These are phyloP conservation scores for Aspergillus fructus DNA, from an alignment of 2,329 filamentous ascomycete genomes.

Conservation along the genomic window DNA sequence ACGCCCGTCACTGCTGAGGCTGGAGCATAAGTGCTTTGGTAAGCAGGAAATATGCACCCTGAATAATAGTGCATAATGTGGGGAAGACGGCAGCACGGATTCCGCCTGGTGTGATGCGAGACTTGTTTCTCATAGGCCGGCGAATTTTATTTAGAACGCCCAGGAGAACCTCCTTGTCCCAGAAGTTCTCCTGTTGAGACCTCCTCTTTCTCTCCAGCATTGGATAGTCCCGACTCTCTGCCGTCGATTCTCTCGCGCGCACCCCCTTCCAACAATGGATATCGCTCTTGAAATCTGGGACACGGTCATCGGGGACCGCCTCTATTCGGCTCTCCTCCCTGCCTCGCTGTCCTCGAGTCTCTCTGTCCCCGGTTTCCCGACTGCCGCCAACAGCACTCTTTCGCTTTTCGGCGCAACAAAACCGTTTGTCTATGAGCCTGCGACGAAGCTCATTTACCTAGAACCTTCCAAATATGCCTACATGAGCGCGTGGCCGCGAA, in stretches of 20 bases:
- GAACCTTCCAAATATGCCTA: constrained; percentile 75
- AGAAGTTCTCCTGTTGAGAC: neutral
- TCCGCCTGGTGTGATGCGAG: constrained; percentile 36
- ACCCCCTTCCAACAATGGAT: constrained; percentile 64
- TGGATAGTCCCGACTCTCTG: neutral
- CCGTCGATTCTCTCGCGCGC: neutral
- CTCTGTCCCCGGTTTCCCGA: constrained; percentile 49
- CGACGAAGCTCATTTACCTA: constrained; percentile 68
- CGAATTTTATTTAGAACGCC: constrained; percentile 4
- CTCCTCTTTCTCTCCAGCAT: neutral
- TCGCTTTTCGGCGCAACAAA: constrained; percentile 54
- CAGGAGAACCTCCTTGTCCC: neutral
- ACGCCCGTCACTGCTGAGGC: neutral
- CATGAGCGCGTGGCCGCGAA: constrained; percentile 72
- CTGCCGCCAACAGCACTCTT: constrained; percentile 57
- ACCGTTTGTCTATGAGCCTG: constrained; percentile 62
- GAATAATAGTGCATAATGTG: neutral
- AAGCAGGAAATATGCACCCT: too few relatives aligned
- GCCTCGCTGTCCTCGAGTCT: constrained; percentile 55
- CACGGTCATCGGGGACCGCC: constrained; percentile 74
- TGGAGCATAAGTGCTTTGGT: neutral
- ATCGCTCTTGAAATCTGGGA: constrained; percentile 84
- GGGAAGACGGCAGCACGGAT: constrained; percentile 24
- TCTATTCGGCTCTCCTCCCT: constrained; percentile 73
- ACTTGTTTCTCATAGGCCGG: constrained; percentile 13